Evolutionary conservation across 257 asterid genomes (phyloP).

Genomic region (Catharanthus roseus): DNA sequence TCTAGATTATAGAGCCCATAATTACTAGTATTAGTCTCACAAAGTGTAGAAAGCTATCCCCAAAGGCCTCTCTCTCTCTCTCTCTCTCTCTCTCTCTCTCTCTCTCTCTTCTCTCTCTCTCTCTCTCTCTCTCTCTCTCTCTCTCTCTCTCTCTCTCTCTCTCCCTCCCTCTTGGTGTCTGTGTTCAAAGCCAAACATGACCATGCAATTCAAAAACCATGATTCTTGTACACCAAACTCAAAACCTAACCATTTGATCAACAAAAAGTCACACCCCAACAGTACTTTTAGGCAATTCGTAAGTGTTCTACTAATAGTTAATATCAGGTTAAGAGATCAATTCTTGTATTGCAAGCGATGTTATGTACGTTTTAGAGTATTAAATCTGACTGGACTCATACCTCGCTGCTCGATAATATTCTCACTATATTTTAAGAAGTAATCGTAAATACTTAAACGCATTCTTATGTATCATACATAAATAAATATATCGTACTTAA

Average conservation of each 20-base stretch:
- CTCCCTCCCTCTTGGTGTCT: background rate
- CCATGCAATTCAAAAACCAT: slow-evolving; percentile 18
- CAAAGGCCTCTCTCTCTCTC: background rate
- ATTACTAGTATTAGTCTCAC: background rate
- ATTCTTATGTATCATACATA: no score
- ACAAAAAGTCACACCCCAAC: background rate
- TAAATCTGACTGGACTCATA: no score
- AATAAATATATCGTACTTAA: no score
- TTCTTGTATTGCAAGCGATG: no score
- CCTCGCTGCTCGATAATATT: no score
- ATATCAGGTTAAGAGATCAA: no score
- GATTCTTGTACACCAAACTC: background rate
- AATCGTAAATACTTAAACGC: no score
- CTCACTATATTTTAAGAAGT: no score
- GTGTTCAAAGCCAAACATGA: slow-evolving; percentile 14
- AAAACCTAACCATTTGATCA: background rate
- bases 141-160: background rate
- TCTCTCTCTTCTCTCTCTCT: background rate
- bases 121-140: background rate
- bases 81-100: no score
- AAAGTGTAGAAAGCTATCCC: background rate
- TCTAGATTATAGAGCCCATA: slow-evolving; percentile 6
- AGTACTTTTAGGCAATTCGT: no score
- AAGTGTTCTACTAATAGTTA: no score
- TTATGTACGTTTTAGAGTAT: no score